A percentile compares a stretch with the other conserved stretches of the same genome.
Evolutionary conservation across 352 stramenopile genomes (phyloP).

Genomic region (Phytopythium kandeliae): DNA sequence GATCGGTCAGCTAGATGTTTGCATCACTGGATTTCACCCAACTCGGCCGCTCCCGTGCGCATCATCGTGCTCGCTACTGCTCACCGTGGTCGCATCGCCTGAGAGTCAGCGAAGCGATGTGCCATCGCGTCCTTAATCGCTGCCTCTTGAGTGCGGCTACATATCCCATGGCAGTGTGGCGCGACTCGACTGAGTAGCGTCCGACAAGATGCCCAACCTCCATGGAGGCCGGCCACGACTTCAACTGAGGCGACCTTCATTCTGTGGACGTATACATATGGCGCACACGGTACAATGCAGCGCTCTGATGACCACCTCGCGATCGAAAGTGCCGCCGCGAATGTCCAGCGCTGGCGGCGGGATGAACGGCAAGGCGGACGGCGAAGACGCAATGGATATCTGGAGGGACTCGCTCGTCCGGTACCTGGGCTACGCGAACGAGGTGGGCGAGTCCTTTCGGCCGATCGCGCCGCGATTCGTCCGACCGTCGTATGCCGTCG

Average conservation of each 20-base stretch:
- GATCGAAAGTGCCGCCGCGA: too few species aligned
- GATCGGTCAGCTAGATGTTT: neutral
- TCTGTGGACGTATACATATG: slow-evolving; percentile 5
- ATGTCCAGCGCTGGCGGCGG: too few species aligned
- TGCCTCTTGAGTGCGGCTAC: slow-evolving; percentile 8
- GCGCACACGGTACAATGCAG: neutral
- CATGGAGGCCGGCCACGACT: too few species aligned
- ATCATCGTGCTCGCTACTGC: too few species aligned
- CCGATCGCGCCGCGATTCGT: slow-evolving; percentile 70
- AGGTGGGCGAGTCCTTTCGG: slow-evolving; percentile 84
- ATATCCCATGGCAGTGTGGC: neutral
- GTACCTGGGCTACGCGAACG: slow-evolving; percentile 88
- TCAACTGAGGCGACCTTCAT: neutral
- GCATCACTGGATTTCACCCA: too few species aligned
- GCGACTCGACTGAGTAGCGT: too few species aligned
- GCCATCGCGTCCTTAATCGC: slow-evolving; percentile 44
- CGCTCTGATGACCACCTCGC: too few species aligned
- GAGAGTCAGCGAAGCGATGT: slow-evolving; percentile 41
- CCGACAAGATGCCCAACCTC: neutral
- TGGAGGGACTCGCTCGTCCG: slow-evolving; percentile 84
- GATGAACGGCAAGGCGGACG: neutral
- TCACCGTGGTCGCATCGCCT: too few species aligned
- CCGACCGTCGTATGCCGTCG: slow-evolving; percentile 67
- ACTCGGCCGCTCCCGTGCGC: too few species aligned
- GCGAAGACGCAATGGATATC: slow-evolving; percentile 35